Percentiles rank a stretch among this genome's conserved stretches.
These are phyloP conservation scores for Piper betle DNA, from an alignment of 164 flowering plant genomes.

Conservation along the genomic window DNA sequence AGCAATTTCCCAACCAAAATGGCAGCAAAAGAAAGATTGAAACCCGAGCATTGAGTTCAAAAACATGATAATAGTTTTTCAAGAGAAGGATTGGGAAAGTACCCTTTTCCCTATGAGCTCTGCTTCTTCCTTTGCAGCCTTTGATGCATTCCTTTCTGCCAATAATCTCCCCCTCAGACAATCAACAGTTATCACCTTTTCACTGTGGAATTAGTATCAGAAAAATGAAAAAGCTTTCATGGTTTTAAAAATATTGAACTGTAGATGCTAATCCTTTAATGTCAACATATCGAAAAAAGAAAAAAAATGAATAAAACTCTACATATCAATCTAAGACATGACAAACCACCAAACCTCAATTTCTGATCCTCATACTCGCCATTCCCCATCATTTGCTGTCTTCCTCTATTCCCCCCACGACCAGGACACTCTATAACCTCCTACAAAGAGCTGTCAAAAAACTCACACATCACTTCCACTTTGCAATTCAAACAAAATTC, in stretches of 20 bases:
- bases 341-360: slow-evolving; percentile 26
- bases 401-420: background rate
- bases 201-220: slow-evolving; percentile 21
- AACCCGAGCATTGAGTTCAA: background rate
- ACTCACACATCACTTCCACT: background rate
- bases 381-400: slow-evolving; percentile 10
- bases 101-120: slow-evolving; percentile 51
- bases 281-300: too few species aligned
- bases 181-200: slow-evolving; percentile 44
- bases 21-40: background rate
- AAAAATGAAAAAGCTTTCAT: background rate
- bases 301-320: background rate
- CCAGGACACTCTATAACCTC: slow-evolving; percentile 1
- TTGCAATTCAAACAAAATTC: background rate
- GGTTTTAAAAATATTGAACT: background rate
- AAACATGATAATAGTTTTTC: background rate
- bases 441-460: slow-evolving; percentile 2
- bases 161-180: slow-evolving; percentile 74
- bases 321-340: background rate
- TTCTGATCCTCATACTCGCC: slow-evolving; percentile 14
- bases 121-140: slow-evolving; percentile 44
- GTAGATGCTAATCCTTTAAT: background rate
- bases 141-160: slow-evolving; percentile 73
- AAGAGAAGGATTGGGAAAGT: background rate
- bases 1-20: background rate